Conservation (phyloP, 2,329 filamentous ascomycete genomes). For the Mycocentrospora acerina region DNA sequence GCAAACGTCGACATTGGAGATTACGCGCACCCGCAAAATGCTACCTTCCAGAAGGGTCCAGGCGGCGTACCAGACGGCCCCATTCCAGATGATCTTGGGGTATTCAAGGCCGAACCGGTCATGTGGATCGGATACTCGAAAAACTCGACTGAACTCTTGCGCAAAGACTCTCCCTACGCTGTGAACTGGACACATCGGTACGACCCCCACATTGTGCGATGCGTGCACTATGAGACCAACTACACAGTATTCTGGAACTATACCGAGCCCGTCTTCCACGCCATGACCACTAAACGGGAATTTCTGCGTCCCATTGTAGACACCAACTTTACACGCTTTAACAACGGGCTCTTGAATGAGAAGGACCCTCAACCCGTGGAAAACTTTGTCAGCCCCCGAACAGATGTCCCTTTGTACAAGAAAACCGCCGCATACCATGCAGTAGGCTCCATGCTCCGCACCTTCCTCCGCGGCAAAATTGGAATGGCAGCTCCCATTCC, state of each 20-base stretch:
- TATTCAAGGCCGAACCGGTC: conserved; percentile 37
- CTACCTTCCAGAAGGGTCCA: conserved; percentile 16
- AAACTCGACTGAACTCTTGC: conserved; percentile 27
- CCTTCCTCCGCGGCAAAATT: conserved; percentile 34
- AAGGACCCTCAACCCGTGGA: conserved; percentile 22
- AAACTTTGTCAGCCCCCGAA: conserved; percentile 28
- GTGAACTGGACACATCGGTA: conserved; percentile 32
- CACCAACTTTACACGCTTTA: conserved; percentile 28
- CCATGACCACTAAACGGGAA: conserved; percentile 16
- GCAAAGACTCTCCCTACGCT: conserved; percentile 20
- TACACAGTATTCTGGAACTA: conserved; percentile 38
- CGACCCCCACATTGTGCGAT: conserved; percentile 33
- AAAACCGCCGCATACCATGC: conserved; percentile 39
- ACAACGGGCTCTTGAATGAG: conserved; percentile 44
- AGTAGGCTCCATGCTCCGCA: conserved; percentile 32
- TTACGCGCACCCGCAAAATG: conserved; percentile 29
- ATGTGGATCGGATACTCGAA: conserved; percentile 39
- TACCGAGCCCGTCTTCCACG: conserved; percentile 29
- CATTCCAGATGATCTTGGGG: conserved; percentile 24
- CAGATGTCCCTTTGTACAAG: conserved; percentile 31
- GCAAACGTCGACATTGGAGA: conserved; percentile 32
- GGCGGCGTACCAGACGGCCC: conserved; percentile 34
- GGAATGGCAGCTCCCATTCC: conserved; percentile 29
- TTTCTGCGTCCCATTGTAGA: conserved; percentile 32
- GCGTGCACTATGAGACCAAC: conserved; percentile 36